Evolutionary conservation across 768 basidiomycete species (phyloP), one percentile per base, ranked within the genome.

Genomic region (Lactarius hatsudake): DNA sequence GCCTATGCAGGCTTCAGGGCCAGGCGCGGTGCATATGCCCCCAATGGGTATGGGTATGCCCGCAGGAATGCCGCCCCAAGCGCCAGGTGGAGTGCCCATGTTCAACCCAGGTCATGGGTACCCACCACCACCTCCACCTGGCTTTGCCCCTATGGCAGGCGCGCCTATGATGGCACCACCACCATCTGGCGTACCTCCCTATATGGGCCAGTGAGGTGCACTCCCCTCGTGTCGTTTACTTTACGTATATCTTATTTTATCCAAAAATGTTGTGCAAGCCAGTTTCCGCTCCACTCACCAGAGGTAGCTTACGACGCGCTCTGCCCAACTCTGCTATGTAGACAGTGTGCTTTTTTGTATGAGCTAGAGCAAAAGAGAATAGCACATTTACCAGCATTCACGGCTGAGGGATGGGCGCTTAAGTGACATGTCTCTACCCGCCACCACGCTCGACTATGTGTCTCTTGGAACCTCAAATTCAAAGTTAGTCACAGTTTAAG

Each of bases 61-160:
- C 23, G 40, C 32, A 57, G 66, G 61, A 9, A 63, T 68, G 60
- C 51, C 57, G n/a, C 57, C 20, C 13, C 62, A 64, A 13, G 51
- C 62, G 64, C 72, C 75, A 3, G 76, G 79, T 42, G 76, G 74
- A 48, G 83, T 86, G 77, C 72, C 77, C 18, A 79, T 86, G 71
- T 86, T 81, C 76, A 75, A 76, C 66, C 76, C 78, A 6, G 73
- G 74, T 56, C 80, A 81, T 23, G 77, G 80, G n/a, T 83, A 81
- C 61, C 84, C 86, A 2, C 88, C 87, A 3, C 88, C 86, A 0
- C 87, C 88, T 1, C 86, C 87, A 12, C 81, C 86, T 71, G 90
- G 89, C 5, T 91, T 88, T 74, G 81, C 83, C 59, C 75, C 73
- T 15, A 66, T 66, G 10, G 75, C 71, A 77, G 81, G 81, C 4